Base-by-base conservation (phyloP, 1,284 basidiomycete species). In the Bjerkandera adusta region DNA sequence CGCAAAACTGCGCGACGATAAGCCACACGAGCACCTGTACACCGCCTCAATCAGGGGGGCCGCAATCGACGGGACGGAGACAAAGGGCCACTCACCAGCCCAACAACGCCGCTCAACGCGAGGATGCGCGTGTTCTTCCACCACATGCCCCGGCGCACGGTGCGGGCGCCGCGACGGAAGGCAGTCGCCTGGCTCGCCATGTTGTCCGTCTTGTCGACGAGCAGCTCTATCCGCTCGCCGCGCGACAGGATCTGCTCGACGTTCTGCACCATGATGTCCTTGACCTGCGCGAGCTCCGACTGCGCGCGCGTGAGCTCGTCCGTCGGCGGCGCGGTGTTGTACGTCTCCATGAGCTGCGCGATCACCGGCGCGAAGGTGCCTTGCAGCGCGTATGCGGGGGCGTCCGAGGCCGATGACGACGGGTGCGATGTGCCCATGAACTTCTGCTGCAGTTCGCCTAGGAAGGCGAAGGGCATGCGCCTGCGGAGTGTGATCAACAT, bases 221-320 rank as follows among this genome's bases (percentile, higher is more conserved):
- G 77, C 16, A 98, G 75, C 64, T 98, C 96, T 59, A 99, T 93
- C 47, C 96, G 78, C 66, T 99, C 97, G 6, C 96, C 97, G 33
- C 97, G 77, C 48, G 81, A 88, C 32, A 99, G 77, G 57, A 99
- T 97, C 67, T 93, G 89, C 67, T 95, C 92, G 50, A 96, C 92
- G 64, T 95, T 95, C 67, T 94, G 89, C 32, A 97, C 94, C 93
- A 97, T 97, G 68, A 97, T 93, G 58, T 96, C 89, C 68, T 97
- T 97, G 39, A 96, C 93, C 59, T 94, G 89, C 52, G 88, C 87
- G 25, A 99, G 77, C 63, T 99, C 95, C 7, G 78, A 79, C 63
- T 95, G 93, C 2, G 97, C 96, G 53, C 91, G 87, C 26, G 83
- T 72, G 49, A 98, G 83, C 48, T 95, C 92, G 64, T 99, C 96